phyloP scores from a whole-genome alignment of 306 rosid species.

The Cicer bijugum region DNA sequence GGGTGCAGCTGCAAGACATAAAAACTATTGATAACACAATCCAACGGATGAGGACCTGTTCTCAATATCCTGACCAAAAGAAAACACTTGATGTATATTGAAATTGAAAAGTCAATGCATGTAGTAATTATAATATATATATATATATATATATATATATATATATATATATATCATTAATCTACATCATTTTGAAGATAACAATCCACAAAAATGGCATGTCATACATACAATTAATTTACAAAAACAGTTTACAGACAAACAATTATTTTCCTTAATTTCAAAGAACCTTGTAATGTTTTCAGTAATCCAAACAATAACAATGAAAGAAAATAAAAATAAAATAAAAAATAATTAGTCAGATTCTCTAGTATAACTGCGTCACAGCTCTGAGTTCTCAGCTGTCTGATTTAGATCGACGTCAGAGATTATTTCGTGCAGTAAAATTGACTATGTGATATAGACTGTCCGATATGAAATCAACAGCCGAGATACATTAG shows the following conservation, averaged over 20 bases:
- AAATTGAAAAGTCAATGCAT: not conserved
- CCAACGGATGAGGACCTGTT: not conserved
- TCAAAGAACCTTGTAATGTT: not conserved
- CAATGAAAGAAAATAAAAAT: conserved; percentile 18
- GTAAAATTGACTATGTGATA: too few relatives aligned
- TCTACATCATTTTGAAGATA: conserved; percentile 34
- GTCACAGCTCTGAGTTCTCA: too few relatives aligned
- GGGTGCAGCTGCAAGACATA: not conserved
- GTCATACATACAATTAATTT: conserved; percentile 13
- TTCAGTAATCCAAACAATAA: not conserved
- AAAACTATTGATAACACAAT: not conserved
- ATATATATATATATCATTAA: too few relatives aligned
- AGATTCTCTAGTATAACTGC: too few relatives aligned
- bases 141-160: too few relatives aligned
- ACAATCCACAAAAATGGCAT: conserved; percentile 3
- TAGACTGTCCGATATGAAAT: too few relatives aligned
- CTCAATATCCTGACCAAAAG: not conserved
- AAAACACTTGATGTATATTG: not conserved
- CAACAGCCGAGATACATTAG: too few relatives aligned
- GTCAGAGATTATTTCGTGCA: too few relatives aligned
- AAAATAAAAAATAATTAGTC: too few relatives aligned
- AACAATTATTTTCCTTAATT: conserved; percentile 27
- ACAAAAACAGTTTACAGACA: conserved; percentile 18
- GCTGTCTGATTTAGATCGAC: too few relatives aligned
- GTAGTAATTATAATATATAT: conserved; percentile 21